These are phyloP conservation scores for Floccularia luteovirens DNA, from an alignment of 768 basidiomycete genomes.

Conservation along the genomic window DNA sequence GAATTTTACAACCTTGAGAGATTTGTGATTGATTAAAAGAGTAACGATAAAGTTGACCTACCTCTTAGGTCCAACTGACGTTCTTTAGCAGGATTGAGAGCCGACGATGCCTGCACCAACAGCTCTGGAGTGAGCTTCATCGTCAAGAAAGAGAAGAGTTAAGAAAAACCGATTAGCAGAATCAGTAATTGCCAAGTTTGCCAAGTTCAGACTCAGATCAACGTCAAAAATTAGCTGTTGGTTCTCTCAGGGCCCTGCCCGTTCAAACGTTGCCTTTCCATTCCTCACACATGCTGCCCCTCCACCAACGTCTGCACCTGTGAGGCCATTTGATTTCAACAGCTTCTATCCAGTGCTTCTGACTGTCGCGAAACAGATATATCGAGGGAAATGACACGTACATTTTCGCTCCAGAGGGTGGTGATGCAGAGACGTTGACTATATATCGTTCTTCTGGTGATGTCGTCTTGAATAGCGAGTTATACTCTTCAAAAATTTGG, in stretches of 20 bases:
- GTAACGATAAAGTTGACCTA: slow-evolving; percentile 20
- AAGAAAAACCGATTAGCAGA: slow-evolving; percentile 10
- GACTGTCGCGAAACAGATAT: slow-evolving; percentile 38
- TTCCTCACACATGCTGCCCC: slow-evolving; percentile 44
- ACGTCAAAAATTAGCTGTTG: slow-evolving; percentile 14
- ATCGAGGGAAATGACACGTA: slow-evolving; percentile 67
- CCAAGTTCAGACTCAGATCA: slow-evolving; percentile 35
- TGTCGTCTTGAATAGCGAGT: slow-evolving; percentile 61
- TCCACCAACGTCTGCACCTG: slow-evolving; percentile 73
- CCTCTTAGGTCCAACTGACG: slow-evolving; percentile 90
- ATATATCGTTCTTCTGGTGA: slow-evolving; percentile 72
- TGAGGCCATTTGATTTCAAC: slow-evolving; percentile 25
- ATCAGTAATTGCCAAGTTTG: slow-evolving; percentile 2
- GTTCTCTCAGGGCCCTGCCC: slow-evolving; percentile 9
- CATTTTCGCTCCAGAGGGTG: slow-evolving; percentile 64
- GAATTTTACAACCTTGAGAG: slow-evolving; percentile 83
- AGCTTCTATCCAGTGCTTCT: neutral
- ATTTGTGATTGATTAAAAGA: slow-evolving; percentile 14
- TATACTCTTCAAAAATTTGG: slow-evolving; percentile 5
- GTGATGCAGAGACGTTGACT: slow-evolving; percentile 58
- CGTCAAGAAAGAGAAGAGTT: slow-evolving; percentile 20
- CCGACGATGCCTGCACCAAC: slow-evolving; percentile 71
- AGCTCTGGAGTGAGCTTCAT: slow-evolving; percentile 96
- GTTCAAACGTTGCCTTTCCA: slow-evolving; percentile 15
- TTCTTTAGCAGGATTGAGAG: slow-evolving; percentile 79